These are phyloP conservation scores for Apium graveolens DNA, from an alignment of 129 eudicot genomes.

Conservation along the genomic window DNA sequence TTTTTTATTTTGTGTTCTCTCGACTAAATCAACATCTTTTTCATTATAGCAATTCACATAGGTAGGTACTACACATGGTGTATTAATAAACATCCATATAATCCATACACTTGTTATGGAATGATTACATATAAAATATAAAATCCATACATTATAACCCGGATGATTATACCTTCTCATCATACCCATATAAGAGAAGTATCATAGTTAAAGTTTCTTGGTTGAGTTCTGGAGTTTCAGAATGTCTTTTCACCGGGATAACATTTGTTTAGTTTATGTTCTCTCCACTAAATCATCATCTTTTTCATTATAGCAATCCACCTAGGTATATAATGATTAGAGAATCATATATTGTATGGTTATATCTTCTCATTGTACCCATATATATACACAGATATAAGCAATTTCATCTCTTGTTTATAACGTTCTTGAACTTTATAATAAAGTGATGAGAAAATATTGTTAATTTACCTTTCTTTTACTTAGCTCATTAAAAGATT, in stretches of 20 bases:
- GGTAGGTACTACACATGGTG: not conserved
- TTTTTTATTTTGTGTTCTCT: not conserved
- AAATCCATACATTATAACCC: too few species aligned
- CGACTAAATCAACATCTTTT: not conserved
- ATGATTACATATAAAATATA: not conserved
- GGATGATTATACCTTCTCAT: too few species aligned
- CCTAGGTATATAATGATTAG: too few species aligned
- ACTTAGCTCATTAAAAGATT: too few species aligned
- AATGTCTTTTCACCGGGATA: not conserved
- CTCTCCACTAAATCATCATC: not conserved
- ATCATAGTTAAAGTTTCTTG: not conserved
- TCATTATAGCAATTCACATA: not conserved
- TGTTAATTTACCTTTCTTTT: not conserved
- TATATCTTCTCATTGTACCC: too few species aligned
- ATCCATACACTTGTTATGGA: not conserved
- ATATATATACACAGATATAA: not conserved
- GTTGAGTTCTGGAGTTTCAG: not conserved
- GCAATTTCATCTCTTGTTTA: too few species aligned
- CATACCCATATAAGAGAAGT: conserved; percentile 25
- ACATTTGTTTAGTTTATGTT: conserved; percentile 1
- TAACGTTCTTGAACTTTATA: too few species aligned
- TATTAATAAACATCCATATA: not conserved
- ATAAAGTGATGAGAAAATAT: not conserved
- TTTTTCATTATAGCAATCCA: not conserved
- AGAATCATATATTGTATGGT: too few species aligned